These are phyloP conservation scores for Murraya koenigii DNA, from an alignment of 345 rosid species.

Conservation along the genomic window DNA sequence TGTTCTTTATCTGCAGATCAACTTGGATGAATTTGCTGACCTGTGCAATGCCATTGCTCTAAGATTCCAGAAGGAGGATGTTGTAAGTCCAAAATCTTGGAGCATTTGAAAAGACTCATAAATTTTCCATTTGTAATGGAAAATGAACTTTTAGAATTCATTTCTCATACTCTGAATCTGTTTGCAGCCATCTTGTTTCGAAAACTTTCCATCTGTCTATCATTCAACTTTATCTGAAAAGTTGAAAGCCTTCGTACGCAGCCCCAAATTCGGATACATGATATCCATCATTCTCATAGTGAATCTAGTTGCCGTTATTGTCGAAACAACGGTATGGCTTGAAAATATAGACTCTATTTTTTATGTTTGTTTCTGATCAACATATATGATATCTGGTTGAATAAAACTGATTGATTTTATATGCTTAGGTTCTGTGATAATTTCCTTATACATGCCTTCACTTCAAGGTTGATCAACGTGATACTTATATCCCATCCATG, in stretches of 20 bases:
- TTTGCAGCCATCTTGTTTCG: constrained; percentile 77
- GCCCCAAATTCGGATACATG: constrained; percentile 67
- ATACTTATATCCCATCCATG: neutral
- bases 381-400: neutral
- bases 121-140: constrained; percentile 1
- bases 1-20: constrained; percentile 49
- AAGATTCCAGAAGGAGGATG: constrained; percentile 86
- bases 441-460: neutral
- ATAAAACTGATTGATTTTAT: neutral
- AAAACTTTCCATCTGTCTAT: constrained; percentile 57
- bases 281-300: constrained; percentile 71
- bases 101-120: neutral
- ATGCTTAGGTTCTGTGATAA: constrained; percentile 2
- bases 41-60: constrained; percentile 95
- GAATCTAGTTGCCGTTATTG: constrained; percentile 77
- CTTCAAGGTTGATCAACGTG: neutral
- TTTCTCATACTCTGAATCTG: constrained; percentile 17
- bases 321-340: constrained; percentile 85
- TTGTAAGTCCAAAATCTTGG: constrained; percentile 51
- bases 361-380: neutral
- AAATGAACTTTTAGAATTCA: neutral
- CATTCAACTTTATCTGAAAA: constrained; percentile 63
- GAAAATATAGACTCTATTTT: neutral
- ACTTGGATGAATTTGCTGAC: constrained; percentile 83
- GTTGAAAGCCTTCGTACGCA: constrained; percentile 66